Evolutionary conservation across 352 stramenopile genomes (phyloP).

Genomic region (Globisporangium okanoganense): DNA sequence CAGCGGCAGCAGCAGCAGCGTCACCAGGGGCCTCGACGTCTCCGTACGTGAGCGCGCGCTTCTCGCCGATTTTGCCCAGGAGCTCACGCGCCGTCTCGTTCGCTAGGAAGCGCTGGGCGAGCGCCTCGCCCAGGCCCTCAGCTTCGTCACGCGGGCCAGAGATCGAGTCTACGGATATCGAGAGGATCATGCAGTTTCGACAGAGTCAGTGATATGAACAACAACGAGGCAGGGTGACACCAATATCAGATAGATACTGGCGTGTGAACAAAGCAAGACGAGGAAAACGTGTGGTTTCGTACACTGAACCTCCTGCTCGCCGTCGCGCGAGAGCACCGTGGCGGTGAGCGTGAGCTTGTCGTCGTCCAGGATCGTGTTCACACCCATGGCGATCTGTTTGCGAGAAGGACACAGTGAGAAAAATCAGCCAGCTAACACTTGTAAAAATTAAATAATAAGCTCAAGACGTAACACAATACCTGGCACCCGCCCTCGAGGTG

Average conservation of each 20-base stretch:
- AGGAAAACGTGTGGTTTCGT: too few relatives aligned
- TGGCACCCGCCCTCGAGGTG: slow-evolving; percentile 84
- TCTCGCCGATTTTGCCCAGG: slow-evolving; percentile 59
- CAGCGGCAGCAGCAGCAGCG: slow-evolving; percentile 47
- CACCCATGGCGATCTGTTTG: slow-evolving; percentile 74
- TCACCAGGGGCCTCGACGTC: slow-evolving; percentile 67
- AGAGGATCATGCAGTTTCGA: too few relatives aligned
- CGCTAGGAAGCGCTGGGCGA: slow-evolving; percentile 58
- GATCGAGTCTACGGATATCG: slow-evolving; percentile 28
- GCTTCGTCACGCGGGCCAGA: slow-evolving; percentile 50
- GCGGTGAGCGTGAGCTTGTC: slow-evolving; percentile 66
- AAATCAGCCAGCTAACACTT: too few relatives aligned
- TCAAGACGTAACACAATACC: too few relatives aligned
- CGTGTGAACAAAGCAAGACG: too few relatives aligned
- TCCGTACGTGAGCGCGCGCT: slow-evolving; percentile 77
- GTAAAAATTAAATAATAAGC: background rate
- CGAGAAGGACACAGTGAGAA: background rate
- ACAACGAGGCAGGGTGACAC: too few relatives aligned
- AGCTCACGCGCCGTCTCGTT: slow-evolving; percentile 47
- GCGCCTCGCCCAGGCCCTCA: slow-evolving; percentile 56
- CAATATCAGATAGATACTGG: too few relatives aligned
- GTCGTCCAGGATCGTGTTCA: slow-evolving; percentile 60
- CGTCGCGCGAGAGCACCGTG: slow-evolving; percentile 70
- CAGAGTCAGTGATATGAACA: too few relatives aligned
- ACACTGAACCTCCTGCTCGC: slow-evolving; percentile 56